phyloP scores from a whole-genome alignment of 176 grass and related monocot genomes.

The Rhipidocladum racemiflorum region DNA sequence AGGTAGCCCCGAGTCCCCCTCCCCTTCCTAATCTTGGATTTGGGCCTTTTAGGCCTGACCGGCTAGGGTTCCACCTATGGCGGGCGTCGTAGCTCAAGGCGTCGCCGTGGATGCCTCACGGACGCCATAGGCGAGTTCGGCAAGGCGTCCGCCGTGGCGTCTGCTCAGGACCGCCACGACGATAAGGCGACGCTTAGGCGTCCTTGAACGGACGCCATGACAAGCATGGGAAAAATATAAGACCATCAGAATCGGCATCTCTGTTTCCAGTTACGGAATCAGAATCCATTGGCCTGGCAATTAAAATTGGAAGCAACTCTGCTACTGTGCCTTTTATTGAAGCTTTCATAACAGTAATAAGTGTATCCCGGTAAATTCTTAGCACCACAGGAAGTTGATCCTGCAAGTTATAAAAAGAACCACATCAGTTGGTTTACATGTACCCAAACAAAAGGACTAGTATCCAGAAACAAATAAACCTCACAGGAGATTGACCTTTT shows the following conservation, averaged over 20 bases:
- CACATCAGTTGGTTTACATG: conserved; percentile 13
- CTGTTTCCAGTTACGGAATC: conserved; percentile 68
- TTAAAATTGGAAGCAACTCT: conserved; percentile 81
- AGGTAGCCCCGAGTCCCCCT: too few species aligned
- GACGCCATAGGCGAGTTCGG: too few species aligned
- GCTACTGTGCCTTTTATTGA: conserved; percentile 96
- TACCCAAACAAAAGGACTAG: neutral
- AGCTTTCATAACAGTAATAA: conserved; percentile 97
- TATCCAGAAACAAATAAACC: conserved; percentile 18
- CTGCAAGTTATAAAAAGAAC: conserved; percentile 48
- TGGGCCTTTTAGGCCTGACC: too few species aligned
- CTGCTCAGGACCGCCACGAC: too few species aligned
- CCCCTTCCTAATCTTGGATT: too few species aligned
- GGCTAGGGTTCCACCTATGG: too few species aligned
- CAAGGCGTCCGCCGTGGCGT: too few species aligned
- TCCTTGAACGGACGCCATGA: too few species aligned
- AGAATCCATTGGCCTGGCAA: conserved; percentile 64
- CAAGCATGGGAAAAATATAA: conserved; percentile 15
- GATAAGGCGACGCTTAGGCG: too few species aligned
- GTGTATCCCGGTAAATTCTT: conserved; percentile 93
- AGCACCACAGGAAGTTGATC: conserved; percentile 83
- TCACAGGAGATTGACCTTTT: neutral
- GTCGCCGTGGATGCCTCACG: too few species aligned
- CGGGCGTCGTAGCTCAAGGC: too few species aligned
- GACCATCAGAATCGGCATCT: conserved; percentile 79